Conservation (phyloP, 164 flowering plant genomes). For the Malania oleifera region DNA sequence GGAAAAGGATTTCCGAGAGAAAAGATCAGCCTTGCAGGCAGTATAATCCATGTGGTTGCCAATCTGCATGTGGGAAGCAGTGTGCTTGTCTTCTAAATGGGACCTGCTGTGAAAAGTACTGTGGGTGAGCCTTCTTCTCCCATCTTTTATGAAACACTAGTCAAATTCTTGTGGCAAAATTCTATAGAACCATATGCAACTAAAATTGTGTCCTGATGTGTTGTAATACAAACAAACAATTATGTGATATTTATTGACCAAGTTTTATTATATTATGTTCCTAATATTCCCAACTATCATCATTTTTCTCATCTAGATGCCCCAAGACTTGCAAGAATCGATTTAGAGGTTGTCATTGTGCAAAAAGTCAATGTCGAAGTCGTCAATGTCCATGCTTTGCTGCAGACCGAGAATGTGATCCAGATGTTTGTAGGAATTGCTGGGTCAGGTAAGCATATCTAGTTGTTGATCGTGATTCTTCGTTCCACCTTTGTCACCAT, state of each 20-base stretch:
- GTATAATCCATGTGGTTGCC: slow-evolving; percentile 89
- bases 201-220: background rate
- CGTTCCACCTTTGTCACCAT: background rate
- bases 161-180: background rate
- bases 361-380: slow-evolving; percentile 98
- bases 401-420: slow-evolving; percentile 98
- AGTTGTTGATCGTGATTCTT: background rate
- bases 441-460: slow-evolving; percentile 86
- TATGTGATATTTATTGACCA: background rate
- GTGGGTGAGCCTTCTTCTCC: slow-evolving; percentile 62
- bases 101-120: slow-evolving; percentile 97
- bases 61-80: slow-evolving; percentile 86
- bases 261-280: slow-evolving; percentile 1
- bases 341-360: slow-evolving; percentile 99
- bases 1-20: slow-evolving; percentile 86
- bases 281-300: background rate
- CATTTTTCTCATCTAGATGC: slow-evolving; percentile 43
- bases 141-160: background rate
- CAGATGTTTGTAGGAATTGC: slow-evolving; percentile 99
- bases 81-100: slow-evolving; percentile 86
- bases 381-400: slow-evolving; percentile 99
- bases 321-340: slow-evolving; percentile 94
- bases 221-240: background rate
- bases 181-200: background rate
- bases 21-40: slow-evolving; percentile 97